These are phyloP conservation scores for Furcasterigmium furcatum DNA, from an alignment of 2,329 filamentous ascomycete species.

Conservation along the genomic window DNA sequence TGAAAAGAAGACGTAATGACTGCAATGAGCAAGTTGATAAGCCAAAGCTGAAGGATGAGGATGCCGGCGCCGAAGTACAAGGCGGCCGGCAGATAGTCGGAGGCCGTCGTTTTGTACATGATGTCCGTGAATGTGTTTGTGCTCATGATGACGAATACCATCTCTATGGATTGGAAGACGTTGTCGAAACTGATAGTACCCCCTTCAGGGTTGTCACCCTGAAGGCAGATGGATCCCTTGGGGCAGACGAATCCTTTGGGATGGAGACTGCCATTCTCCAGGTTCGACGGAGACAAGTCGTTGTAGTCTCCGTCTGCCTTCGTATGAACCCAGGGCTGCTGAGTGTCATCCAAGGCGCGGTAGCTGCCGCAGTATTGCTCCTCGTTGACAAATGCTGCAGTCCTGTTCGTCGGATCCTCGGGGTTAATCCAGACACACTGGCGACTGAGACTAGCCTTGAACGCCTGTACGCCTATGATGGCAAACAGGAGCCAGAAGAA, in stretches of 20 bases:
- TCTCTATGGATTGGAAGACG: slow-evolving; percentile 83
- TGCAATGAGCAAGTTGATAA: slow-evolving; percentile 90
- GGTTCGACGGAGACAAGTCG: slow-evolving; percentile 32
- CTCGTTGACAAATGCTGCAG: slow-evolving; percentile 56
- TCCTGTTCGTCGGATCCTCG: slow-evolving; percentile 48
- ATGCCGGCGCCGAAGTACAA: slow-evolving; percentile 74
- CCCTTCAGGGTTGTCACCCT: slow-evolving; percentile 75
- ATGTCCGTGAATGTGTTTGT: slow-evolving; percentile 95
- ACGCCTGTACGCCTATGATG: slow-evolving; percentile 94
- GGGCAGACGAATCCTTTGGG: slow-evolving; percentile 90
- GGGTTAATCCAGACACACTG: slow-evolving; percentile 78
- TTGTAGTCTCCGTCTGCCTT: slow-evolving; percentile 17
- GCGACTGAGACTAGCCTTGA: slow-evolving; percentile 77
- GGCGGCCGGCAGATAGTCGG: slow-evolving; percentile 83
- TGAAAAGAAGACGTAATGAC: slow-evolving; percentile 99
- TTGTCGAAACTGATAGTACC: slow-evolving; percentile 94
- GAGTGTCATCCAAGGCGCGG: slow-evolving; percentile 19
- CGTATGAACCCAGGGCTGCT: slow-evolving; percentile 62
- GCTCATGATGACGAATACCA: slow-evolving; percentile 98
- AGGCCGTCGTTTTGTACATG: slow-evolving; percentile 90
- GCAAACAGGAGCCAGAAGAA: slow-evolving; percentile 99
- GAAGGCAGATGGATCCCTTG: slow-evolving; percentile 75
- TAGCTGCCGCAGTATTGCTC: slow-evolving; percentile 86
- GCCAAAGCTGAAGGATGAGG: slow-evolving; percentile 92
- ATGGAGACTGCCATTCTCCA: slow-evolving; percentile 44